A percentile compares a stretch with the other conserved stretches of the same genome.
Evolutionary conservation across 1,139 yeast species (phyloP).

Genomic region (Diutina catenulata): DNA sequence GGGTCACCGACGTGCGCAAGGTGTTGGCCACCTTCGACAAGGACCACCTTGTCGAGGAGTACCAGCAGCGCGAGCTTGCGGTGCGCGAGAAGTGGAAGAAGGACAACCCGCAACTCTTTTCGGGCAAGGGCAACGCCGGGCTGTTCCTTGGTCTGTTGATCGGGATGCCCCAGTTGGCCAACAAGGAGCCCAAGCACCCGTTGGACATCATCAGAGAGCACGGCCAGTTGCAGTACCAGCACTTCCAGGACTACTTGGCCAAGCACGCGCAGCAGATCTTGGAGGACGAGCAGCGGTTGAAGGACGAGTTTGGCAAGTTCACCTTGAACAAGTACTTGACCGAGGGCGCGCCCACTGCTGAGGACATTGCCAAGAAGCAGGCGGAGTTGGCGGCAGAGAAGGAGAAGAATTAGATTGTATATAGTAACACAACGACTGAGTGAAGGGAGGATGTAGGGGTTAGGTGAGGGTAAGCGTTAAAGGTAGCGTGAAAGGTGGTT

Average conservation of each 20-base stretch:
- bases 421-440: too few relatives aligned
- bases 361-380: constrained; percentile 26
- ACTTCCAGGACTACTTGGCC: constrained; percentile 69
- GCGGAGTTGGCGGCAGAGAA: constrained; percentile 1
- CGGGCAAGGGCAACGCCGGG: constrained; percentile 27
- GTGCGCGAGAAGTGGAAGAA: constrained; percentile 58
- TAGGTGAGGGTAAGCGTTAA: too few relatives aligned
- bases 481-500: too few relatives aligned
- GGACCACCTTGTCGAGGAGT: constrained; percentile 60
- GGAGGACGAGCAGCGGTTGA: constrained; percentile 67
- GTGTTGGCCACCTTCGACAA: constrained; percentile 63
- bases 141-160: constrained; percentile 44
- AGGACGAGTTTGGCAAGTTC: constrained; percentile 70
- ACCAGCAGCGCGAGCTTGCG: constrained; percentile 59
- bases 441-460: too few relatives aligned
- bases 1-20: constrained; percentile 83
- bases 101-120: constrained; percentile 45
- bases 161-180: constrained; percentile 41
- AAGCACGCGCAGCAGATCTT: constrained; percentile 85
- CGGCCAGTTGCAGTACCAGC: constrained; percentile 82
- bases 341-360: constrained; percentile 80
- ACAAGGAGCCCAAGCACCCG: constrained; percentile 66
- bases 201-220: constrained; percentile 84
- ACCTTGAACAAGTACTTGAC: constrained; percentile 75
- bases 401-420: background rate